Conservation (phyloP, 306 rosid species). For the apple (Malus domestica) region DNA sequence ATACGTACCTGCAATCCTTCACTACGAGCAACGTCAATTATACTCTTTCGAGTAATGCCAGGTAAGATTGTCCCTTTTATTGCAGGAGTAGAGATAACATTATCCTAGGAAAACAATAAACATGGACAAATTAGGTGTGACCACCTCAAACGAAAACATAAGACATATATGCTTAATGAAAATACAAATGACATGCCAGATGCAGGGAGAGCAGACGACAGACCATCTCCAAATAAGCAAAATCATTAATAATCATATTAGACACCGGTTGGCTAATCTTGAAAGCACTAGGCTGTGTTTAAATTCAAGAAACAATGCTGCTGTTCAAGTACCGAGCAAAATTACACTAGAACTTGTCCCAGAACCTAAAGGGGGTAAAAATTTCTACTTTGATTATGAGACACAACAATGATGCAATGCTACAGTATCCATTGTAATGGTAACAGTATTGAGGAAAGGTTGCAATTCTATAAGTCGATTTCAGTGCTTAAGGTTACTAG, state of each 20-base stretch:
- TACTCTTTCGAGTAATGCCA: slow-evolving; percentile 93
- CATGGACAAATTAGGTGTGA: background rate
- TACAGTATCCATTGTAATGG: background rate
- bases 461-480: background rate
- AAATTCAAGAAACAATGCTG: background rate
- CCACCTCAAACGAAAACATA: background rate
- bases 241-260: background rate
- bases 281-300: background rate
- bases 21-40: slow-evolving; percentile 85
- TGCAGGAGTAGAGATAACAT: slow-evolving; percentile 72
- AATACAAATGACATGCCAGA: background rate
- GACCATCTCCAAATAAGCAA: background rate
- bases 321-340: background rate
- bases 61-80: slow-evolving; percentile 95
- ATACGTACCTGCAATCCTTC: slow-evolving; percentile 78
- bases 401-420: background rate
- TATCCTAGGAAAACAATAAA: slow-evolving; percentile 41
- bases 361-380: background rate
- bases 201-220: background rate
- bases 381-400: background rate
- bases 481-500: background rate
- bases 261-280: background rate
- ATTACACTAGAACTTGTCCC: background rate
- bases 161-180: background rate
- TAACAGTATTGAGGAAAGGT: background rate